Conservation (phyloP, 2,329 filamentous ascomycete genomes). For the Fusarium concolor region DNA sequence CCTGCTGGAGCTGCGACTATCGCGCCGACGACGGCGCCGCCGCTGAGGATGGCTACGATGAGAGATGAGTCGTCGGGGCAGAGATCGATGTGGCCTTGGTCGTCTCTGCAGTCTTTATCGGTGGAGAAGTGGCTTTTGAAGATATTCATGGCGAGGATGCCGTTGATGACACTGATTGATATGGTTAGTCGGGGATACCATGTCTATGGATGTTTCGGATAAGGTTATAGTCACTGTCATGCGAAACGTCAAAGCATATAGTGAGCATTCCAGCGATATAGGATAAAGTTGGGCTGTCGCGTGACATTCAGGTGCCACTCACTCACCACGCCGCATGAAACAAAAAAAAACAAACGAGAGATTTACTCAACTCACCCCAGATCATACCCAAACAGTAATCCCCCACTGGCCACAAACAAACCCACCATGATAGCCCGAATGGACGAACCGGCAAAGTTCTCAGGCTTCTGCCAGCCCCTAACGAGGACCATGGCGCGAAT, state of each 20-base stretch:
- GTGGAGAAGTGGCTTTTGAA: conserved; percentile 74
- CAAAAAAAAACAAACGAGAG: conserved; percentile 5
- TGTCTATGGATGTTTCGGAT: not conserved
- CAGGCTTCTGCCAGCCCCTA: conserved; percentile 79
- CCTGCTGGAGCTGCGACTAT: conserved; percentile 76
- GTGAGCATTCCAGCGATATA: no score
- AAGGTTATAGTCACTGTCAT: no score
- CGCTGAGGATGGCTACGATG: conserved; percentile 85
- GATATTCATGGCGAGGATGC: conserved; percentile 77
- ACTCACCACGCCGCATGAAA: conserved; percentile 1
- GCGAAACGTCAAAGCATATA: no score
- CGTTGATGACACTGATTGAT: conserved; percentile 66
- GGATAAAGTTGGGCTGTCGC: not conserved
- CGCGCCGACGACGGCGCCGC: conserved; percentile 80
- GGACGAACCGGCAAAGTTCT: conserved; percentile 78
- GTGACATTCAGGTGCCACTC: not conserved
- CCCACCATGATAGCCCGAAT: conserved; percentile 78
- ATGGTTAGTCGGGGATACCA: conserved; percentile 37
- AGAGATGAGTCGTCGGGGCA: conserved; percentile 73
- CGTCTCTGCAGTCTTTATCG: conserved; percentile 60
- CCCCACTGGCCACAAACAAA: conserved; percentile 76
- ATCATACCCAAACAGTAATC: conserved; percentile 76
- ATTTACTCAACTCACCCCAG: conserved; percentile 66
- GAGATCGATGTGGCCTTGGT: conserved; percentile 55
- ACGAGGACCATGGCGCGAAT: conserved; percentile 67